These are phyloP conservation scores for Ceriops zippeliana DNA, from an alignment of 345 rosid genomes.

Conservation along the genomic window DNA sequence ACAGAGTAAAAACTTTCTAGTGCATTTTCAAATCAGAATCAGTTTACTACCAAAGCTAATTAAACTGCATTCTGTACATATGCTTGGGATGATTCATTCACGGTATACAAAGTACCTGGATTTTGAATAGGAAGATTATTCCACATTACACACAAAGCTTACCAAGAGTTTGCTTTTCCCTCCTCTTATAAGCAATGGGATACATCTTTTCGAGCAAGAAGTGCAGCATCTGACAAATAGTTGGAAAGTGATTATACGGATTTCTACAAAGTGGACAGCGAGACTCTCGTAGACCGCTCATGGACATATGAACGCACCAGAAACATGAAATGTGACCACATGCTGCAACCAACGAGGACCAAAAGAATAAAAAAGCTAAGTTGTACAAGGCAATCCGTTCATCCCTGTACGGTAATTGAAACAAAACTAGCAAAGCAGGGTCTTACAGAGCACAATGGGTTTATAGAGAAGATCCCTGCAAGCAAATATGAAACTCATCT, in stretches of 20 bases:
- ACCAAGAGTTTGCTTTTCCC: constrained; percentile 57
- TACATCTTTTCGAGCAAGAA: constrained; percentile 59
- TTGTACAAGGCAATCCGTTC: not conserved
- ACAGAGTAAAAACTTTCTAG: too few relatives aligned
- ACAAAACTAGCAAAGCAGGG: not conserved
- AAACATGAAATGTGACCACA: constrained; percentile 93
- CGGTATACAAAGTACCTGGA: not conserved
- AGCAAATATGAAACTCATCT: constrained; percentile 10
- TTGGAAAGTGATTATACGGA: constrained; percentile 62
- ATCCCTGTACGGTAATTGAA: not conserved
- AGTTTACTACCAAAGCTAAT: too few relatives aligned
- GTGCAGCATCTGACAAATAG: constrained; percentile 59
- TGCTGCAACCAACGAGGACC: constrained; percentile 34
- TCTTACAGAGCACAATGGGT: constrained; percentile 76
- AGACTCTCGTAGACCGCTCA: constrained; percentile 38
- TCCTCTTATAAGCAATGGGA: constrained; percentile 50
- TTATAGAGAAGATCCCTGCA: constrained; percentile 89
- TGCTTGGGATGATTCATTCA: too few relatives aligned
- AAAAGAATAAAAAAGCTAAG: not conserved
- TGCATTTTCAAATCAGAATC: too few relatives aligned
- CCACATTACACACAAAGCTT: constrained; percentile 13
- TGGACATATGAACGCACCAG: constrained; percentile 78
- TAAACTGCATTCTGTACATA: too few relatives aligned
- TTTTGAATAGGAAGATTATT: not conserved
- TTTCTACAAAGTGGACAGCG: constrained; percentile 73